Conservation (phyloP, 75 land plant species). For the Larix kaempferi region DNA sequence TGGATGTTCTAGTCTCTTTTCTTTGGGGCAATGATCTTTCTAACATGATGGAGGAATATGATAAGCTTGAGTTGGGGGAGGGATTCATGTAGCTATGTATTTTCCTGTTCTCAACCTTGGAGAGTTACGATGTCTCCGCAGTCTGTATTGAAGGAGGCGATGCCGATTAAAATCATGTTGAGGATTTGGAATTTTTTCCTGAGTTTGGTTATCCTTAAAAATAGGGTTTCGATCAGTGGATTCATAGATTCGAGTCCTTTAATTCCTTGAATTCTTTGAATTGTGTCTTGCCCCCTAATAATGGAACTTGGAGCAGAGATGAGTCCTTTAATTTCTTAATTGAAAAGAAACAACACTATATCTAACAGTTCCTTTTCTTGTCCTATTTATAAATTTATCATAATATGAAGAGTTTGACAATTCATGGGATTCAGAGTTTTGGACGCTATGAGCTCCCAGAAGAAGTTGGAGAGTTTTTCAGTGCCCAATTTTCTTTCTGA, state of each 20-base stretch:
- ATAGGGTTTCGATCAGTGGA: background rate
- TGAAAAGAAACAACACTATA: too few species aligned
- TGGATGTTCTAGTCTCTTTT: too few species aligned
- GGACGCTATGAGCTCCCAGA: background rate
- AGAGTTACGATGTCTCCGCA: constrained; percentile 11
- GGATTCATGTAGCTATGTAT: too few species aligned
- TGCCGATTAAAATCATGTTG: constrained; percentile 38
- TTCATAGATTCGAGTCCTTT: background rate
- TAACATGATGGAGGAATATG: too few species aligned
- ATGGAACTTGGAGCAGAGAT: background rate
- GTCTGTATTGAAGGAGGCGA: constrained; percentile 16
- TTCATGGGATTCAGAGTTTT: background rate
- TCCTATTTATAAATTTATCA: too few species aligned
- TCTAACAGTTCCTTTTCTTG: too few species aligned
- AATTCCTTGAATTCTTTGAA: background rate
- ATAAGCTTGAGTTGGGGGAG: too few species aligned
- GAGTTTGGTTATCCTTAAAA: constrained; percentile 9
- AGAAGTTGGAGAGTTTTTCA: background rate
- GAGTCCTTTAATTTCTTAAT: background rate
- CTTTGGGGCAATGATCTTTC: too few species aligned
- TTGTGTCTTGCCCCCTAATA: background rate
- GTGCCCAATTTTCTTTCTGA: constrained; percentile 4
- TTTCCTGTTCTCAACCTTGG: too few species aligned
- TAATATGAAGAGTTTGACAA: background rate
- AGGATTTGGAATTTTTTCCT: constrained; percentile 40